Evolutionary conservation across 169 alveolate genomes (phyloP).

Genomic region (Eimeria praecox): DNA sequence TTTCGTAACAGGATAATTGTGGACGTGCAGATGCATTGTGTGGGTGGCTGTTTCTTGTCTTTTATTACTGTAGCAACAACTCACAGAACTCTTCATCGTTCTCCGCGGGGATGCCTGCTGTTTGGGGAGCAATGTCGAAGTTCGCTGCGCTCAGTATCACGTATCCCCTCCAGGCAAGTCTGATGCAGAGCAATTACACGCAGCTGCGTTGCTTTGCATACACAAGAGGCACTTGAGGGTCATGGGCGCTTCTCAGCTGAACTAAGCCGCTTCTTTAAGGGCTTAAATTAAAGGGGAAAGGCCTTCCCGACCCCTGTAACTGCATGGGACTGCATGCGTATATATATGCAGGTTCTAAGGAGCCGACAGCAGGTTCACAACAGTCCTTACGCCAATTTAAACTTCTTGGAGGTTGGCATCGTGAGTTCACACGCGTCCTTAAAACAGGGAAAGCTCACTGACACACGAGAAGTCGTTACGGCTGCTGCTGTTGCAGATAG

Average conservation of each 20-base stretch:
- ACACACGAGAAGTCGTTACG: background rate
- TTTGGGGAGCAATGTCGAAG: constrained; percentile 81
- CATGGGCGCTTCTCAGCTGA: background rate
- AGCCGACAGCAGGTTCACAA: constrained; percentile 77
- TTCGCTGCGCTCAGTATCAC: constrained; percentile 71
- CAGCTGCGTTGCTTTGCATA: too few species aligned
- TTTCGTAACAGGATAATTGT: too few species aligned
- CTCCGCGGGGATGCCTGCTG: constrained; percentile 67
- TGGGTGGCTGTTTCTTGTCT: background rate
- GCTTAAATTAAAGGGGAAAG: background rate
- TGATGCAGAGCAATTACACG: background rate
- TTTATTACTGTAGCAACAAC: background rate
- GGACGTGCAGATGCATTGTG: too few species aligned
- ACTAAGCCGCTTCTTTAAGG: background rate
- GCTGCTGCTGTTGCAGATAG: background rate
- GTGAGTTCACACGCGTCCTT: constrained; percentile 19
- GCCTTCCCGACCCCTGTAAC: too few species aligned
- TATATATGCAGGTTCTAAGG: constrained; percentile 60
- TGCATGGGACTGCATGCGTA: background rate
- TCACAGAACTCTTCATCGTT: background rate
- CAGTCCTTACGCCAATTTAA: constrained; percentile 54
- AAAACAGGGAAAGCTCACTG: background rate
- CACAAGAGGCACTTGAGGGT: background rate
- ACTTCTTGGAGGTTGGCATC: constrained; percentile 54
- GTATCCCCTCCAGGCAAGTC: constrained; percentile 77